Evolutionary conservation across 495 filamentous ascomycete species (phyloP), one percentile per base, ranked within the genome.

Genomic region (Penicillium parvum): DNA sequence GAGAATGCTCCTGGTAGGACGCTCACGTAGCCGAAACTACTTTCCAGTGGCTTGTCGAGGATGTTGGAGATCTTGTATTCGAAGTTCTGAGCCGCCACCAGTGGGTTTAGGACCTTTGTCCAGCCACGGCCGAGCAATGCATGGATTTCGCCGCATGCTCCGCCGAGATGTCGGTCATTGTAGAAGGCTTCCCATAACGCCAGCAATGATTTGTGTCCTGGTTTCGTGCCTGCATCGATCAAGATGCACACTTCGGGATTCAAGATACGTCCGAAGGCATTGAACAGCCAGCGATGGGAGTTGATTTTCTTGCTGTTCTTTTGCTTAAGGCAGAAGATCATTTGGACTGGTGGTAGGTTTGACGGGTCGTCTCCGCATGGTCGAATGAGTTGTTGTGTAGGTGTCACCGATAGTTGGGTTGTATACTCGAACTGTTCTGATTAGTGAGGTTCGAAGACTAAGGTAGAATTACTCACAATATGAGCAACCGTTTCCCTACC

Each of bases 291-390:
- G 67, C 90, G 73, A 59, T 97, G 90, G 30, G 91, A 96, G 69
- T 97, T 97, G 75, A 97, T 96, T 77, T 97, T 97, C 73, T 96
- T 96, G 75, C 78, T 91, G 73, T 96, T 96, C 69, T 92, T 85
- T 67, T 95, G 89, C 69, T 97, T 97, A 53, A 97, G 67, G 60
- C 91, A 97, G 71, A 97, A 95, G 60, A 97, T 92, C 79, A 96
- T 89, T 73, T 97, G 91, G 23, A 95, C 89, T 0, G 91, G 91
- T 16, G 90, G 89, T 17, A 96, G 78, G 3, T 85, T 94, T 48
- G 70, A 77, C 7, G 85, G 74, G 32, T 81, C 78, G 50, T 94
- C 88, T 39, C 90, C 88, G 14, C 81, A 77, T 4, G 91, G 91
- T 4, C 90, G 83, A 56, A 96, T 86, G 36, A 98, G 81, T 71